Conservation (phyloP, 78 protist genomes). For the Cavenderia fasciculata region DNA sequence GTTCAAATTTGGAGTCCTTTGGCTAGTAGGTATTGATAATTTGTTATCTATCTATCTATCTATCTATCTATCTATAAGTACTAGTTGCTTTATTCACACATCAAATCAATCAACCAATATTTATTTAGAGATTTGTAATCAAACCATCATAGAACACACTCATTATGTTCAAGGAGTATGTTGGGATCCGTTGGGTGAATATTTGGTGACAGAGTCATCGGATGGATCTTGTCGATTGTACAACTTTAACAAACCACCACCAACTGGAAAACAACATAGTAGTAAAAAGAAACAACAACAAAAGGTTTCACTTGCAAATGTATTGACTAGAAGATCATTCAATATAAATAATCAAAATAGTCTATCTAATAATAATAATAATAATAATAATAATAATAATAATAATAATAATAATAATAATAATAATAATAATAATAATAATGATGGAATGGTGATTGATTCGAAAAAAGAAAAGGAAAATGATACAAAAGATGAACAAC, state of each 20-base stretch:
- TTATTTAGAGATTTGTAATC: constrained; percentile 26
- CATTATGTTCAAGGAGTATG: constrained; percentile 77
- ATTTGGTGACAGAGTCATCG: constrained; percentile 40
- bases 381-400: background rate
- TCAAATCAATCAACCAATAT: background rate
- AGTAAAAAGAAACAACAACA: background rate
- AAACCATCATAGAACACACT: constrained; percentile 52
- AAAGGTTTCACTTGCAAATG: background rate
- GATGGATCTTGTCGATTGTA: constrained; percentile 62
- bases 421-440: background rate
- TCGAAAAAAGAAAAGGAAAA: background rate
- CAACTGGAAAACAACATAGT: background rate
- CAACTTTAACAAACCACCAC: background rate
- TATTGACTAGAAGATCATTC: constrained; percentile 25
- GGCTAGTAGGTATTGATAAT: constrained; percentile 44
- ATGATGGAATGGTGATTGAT: background rate
- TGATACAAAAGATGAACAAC: background rate
- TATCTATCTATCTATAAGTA: background rate
- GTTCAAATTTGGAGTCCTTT: constrained; percentile 54
- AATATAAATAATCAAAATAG: background rate
- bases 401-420: background rate
- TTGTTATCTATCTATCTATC: background rate
- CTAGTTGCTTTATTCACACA: background rate
- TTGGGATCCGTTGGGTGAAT: constrained; percentile 67
- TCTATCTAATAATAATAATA: background rate